Percentiles rank a stretch among this genome's conserved stretches.
phyloP scores from a whole-genome alignment of 495 filamentous ascomycete genomes.

The Trypethelium eluteriae region DNA sequence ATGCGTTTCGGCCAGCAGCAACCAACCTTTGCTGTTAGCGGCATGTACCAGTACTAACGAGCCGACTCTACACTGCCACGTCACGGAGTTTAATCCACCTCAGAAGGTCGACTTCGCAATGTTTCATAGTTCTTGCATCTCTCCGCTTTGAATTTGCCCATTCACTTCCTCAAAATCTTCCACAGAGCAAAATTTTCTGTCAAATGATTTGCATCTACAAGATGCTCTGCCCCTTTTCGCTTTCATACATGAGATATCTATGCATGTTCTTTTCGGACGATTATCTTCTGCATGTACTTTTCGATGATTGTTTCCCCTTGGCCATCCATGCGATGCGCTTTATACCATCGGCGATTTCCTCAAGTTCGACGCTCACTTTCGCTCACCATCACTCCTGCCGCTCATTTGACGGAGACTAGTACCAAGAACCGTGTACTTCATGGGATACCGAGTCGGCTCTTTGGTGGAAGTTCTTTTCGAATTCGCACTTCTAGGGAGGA shows the following conservation, averaged over 20 bases:
- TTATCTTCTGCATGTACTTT: not conserved
- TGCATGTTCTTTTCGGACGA: not conserved
- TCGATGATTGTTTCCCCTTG: not conserved
- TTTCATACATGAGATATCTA: too few species aligned
- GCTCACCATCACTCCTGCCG: slow-evolving; percentile 10
- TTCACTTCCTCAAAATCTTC: too few species aligned
- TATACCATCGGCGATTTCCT: not conserved
- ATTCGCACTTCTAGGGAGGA: slow-evolving; percentile 5
- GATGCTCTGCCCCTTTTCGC: not conserved
- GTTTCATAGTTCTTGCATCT: not conserved
- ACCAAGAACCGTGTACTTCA: not conserved
- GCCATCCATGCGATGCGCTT: too few species aligned
- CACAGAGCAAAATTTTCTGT: not conserved
- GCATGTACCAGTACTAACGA: not conserved
- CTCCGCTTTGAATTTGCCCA: not conserved
- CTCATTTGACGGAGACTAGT: slow-evolving; percentile 7
- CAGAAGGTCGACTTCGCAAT: not conserved
- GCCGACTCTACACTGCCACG: not conserved
- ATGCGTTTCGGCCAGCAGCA: not conserved
- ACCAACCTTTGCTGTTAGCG: not conserved
- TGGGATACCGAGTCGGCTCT: not conserved
- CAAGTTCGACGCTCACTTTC: not conserved
- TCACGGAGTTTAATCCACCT: not conserved
- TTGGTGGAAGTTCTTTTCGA: slow-evolving; percentile 1
- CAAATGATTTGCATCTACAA: not conserved